Conservation (phyloP, 306 rosid genomes). For the Prunus dulcis region DNA sequence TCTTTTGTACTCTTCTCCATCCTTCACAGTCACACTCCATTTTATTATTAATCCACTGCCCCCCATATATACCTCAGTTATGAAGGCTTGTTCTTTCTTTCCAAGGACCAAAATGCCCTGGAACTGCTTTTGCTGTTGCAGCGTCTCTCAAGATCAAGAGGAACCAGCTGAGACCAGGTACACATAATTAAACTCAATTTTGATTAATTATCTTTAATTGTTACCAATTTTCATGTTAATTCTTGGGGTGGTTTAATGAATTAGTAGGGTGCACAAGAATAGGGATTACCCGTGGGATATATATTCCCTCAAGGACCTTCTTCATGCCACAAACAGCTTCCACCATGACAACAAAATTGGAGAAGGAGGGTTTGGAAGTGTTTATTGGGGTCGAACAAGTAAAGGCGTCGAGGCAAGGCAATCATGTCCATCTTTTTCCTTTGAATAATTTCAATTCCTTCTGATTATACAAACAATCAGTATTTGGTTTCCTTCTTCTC, state of each 20-base stretch:
- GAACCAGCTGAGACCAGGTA: slow-evolving; percentile 36
- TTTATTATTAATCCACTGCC: neutral
- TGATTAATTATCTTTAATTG: neutral
- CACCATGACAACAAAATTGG: slow-evolving; percentile 81
- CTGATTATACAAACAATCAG: neutral
- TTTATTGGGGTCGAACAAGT: slow-evolving; percentile 75
- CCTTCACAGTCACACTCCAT: neutral
- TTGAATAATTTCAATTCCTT: neutral
- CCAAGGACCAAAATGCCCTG: slow-evolving; percentile 36
- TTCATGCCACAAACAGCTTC: slow-evolving; percentile 81
- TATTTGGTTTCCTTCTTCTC: neutral
- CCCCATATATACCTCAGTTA: neutral
- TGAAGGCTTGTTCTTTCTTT: slow-evolving; percentile 11
- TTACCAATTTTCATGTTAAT: neutral
- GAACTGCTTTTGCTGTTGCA: slow-evolving; percentile 47
- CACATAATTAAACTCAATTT: neutral
- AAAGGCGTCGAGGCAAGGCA: slow-evolving; percentile 75
- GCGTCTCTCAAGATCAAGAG: slow-evolving; percentile 34
- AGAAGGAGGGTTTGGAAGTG: slow-evolving; percentile 95
- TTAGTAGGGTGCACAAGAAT: slow-evolving; percentile 31
- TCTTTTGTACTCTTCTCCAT: slow-evolving; percentile 20
- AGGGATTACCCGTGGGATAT: slow-evolving; percentile 81
- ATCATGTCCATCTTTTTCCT: slow-evolving; percentile 8
- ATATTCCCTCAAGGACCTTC: slow-evolving; percentile 78
- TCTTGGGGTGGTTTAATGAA: neutral